Evolutionary conservation across 345 rosid genomes (phyloP), one percentile per base, ranked within the genome.

Genomic region (Salix purpurea): DNA sequence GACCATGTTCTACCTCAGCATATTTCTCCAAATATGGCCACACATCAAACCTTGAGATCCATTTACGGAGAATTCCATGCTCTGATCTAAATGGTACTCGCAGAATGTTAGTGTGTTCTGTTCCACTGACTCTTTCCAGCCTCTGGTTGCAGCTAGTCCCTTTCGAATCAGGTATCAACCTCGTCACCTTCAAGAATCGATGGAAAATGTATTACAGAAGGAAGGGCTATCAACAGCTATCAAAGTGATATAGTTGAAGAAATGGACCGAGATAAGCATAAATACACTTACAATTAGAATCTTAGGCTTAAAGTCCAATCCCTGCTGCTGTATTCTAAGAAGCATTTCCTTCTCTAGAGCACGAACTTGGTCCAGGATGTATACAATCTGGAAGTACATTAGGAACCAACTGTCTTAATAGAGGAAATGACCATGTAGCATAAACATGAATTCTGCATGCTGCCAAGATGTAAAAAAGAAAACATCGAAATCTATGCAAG

Each of bases 1-100:
- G n/a, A 2, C 2, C 26, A 23, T 54, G 67, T 54, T 62, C 46
- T 88, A 95, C 99, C 93, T 88, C 89, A 78, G 99, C 89, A 91
- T 71, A 96, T 72, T 81, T 89, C 89, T 96, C 98, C 76, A 96
- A 86, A 74, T 91, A 94, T 72, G 99, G 99, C 99, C 99, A 96
- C 28, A 96, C 91, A 78, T 94, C 98, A 81, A 96, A 96, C 83
- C 99, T 94, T 70, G 99, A 95, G 82, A 95, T 90, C 99, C 99
- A 95, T 65, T 93, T 88, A 76, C 89, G 92, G 76, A 93, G 96
- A 75, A 91, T 86, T 24, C 99, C 99, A 58, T 90, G 87, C 39
- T 95, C 92, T 9, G 98, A 93, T 77, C 98, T 90, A 77, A 95
- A 95, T 62, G 99, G 99, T 84, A 95, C 97, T 67, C 98, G 84